Percentiles rank a stretch among this genome's conserved stretches.
These are phyloP conservation scores for Eucalyptus sp. DNA, from an alignment of 345 rosid genomes.

Conservation along the genomic window DNA sequence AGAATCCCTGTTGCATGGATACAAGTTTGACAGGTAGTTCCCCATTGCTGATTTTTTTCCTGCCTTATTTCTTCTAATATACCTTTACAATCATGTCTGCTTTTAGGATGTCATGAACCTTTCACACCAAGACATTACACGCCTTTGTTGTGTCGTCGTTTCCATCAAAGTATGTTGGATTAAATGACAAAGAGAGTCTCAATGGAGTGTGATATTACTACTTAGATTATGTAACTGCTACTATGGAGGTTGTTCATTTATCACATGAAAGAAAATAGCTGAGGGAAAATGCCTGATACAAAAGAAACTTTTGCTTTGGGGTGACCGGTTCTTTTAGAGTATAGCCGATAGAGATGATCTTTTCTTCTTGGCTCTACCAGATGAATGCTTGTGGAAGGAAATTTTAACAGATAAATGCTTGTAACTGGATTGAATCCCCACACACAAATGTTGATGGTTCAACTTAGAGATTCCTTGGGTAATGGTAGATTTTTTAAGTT, in stretches of 20 bases:
- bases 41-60: neutral
- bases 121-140: neutral
- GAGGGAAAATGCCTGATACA: neutral
- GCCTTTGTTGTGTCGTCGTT: neutral
- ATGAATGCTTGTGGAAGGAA: neutral
- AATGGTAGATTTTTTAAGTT: neutral
- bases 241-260: neutral
- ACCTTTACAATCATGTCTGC: neutral
- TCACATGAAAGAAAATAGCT: neutral
- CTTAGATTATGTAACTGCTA: neutral
- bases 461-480: neutral
- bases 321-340: neutral
- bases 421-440: neutral
- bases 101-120: neutral
- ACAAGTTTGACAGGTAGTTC: conserved; percentile 93
- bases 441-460: neutral
- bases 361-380: neutral
- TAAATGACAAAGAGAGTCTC: neutral
- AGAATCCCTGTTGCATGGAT: conserved; percentile 91
- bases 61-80: neutral
- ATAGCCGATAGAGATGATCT: neutral
- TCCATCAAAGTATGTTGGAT: neutral
- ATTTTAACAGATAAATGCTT: neutral
- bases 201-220: neutral
- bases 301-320: neutral